Evolutionary conservation across 495 filamentous ascomycete genomes (phyloP), one percentile per base, ranked within the genome.

Genomic region (Neurospora sp.): DNA sequence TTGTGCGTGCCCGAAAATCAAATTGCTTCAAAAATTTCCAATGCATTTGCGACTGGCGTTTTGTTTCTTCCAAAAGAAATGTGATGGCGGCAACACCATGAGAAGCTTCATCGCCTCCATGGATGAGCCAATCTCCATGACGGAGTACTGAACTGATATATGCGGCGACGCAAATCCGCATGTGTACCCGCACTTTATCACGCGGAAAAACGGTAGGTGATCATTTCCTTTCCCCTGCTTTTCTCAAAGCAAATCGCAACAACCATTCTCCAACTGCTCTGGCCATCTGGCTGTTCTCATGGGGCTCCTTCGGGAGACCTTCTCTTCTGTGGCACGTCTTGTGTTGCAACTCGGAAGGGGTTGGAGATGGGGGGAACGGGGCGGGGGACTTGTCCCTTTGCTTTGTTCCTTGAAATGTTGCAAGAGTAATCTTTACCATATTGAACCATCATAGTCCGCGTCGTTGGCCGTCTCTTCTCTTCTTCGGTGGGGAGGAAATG

Each of bases 361-460:
- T 78, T 82, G 82, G 82, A 82, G 77, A 79, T 79, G 73, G 79
- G 73, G 76, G 71, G 76, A 70, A 69, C 72, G 4, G 23, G 54
- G 54, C 7, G 27, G 1, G 54, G 54, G 35, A 35, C 35, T 35
- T 35, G 35, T 35, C 35, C 54, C 6, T 7, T 66, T 66, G 9
- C 27, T 35, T 76, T 75, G 76, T 44, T 76, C 70, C 69, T 78
- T 77, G 40, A 72, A 73, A 69, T 74, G 79, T 77, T 87, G 85
- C 85, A 79, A 87, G 80, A 87, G 37, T 72, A 78, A 84, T 66
- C 11, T 66, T 66, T 66, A 66, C 54, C 54, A 73, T 72, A 71
- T 69, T 69, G 85, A 84, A 81, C 85, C 85, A 83, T 87, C 85
- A 87, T 87, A 87, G 85, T 87, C 85, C 85, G 77, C 79, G 82